Evolutionary conservation across 371 early-diverging fungal genomes (phyloP), one percentile per base, ranked within the genome.

Genomic region (Saksenaea vasiformis): DNA sequence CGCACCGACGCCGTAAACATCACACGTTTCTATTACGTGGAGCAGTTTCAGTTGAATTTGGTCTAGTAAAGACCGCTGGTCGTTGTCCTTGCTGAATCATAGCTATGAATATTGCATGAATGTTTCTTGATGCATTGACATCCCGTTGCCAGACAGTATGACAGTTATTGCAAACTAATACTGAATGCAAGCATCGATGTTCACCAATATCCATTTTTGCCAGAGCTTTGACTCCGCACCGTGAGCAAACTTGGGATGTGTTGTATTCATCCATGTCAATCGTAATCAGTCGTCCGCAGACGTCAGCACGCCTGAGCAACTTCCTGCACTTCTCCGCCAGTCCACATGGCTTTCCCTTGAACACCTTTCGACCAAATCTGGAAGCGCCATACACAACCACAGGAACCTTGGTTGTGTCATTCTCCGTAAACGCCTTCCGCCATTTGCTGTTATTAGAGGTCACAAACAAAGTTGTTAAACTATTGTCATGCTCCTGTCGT

Each of bases 161-260:
- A n/a, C 24, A 59, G 60, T 44, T 44, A 47, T 47, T 24, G 10
- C 26, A 5, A 41, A 39, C 38, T 58, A 58, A 41, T 39, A 15
- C 38, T 10, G 26, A 54, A 54, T 24, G 31, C 54, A 54, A 54
- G 27, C 24, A 54, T 54, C 31, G 31, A 28, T 26, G 22, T 54
- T 26, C 22, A 54, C 5, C 54, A 54, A 28, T 4, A 26, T 24
- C 11, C 5, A 24, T 26, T 54, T 14, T 54, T 14, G 5, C 22
- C 27, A 27, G 28, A 24, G 15, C 10, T 22, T 31, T 28, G 55
- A 55, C 27, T 55, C 27, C 31, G 13, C 35, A 15, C 3, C 27
- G 35, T 31, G n/a, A 55, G n/a, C 31, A 55, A 55, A 22, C 17
- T 22, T 55, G 31, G 17, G 35, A 27, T 28, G 55, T 10, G 17